phyloP scores from a whole-genome alignment of 805 yeast genomes.

The Ogataea ramenticola region DNA sequence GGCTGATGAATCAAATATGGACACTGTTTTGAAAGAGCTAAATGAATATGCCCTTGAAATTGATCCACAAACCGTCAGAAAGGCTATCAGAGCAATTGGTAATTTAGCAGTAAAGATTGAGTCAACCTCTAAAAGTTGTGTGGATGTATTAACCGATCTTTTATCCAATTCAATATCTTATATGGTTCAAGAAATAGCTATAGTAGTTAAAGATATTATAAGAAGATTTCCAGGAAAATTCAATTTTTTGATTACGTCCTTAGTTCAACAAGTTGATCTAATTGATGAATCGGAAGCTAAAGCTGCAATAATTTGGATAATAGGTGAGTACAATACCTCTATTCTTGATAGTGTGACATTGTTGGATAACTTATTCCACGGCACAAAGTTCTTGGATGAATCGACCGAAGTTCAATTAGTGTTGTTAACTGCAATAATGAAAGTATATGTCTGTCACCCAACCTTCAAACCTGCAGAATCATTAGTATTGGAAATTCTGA shows the following conservation, averaged over 20 bases:
- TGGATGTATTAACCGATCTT: constrained; percentile 51
- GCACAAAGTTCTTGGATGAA: constrained; percentile 48
- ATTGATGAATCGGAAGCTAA: constrained; percentile 76
- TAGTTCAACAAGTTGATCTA: constrained; percentile 38
- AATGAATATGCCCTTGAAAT: constrained; percentile 84
- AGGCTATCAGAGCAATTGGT: constrained; percentile 85
- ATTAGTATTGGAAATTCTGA: constrained; percentile 51
- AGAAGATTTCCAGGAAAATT: constrained; percentile 65
- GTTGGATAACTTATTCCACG: constrained; percentile 33
- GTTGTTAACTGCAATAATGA: constrained; percentile 66
- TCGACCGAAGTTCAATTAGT: constrained; percentile 68
- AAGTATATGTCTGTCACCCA: constrained; percentile 46
- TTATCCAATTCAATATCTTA: constrained; percentile 61
- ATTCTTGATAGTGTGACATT: constrained; percentile 35
- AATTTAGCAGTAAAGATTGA: constrained; percentile 76
- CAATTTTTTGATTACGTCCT: constrained; percentile 33
- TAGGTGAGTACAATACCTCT: constrained; percentile 59
- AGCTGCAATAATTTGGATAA: constrained; percentile 74
- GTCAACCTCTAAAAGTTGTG: constrained; percentile 54
- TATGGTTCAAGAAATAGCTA: constrained; percentile 71
- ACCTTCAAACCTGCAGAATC: constrained; percentile 44
- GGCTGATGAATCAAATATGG: constrained; percentile 58
- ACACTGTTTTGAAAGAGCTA: constrained; percentile 61
- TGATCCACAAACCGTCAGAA: constrained; percentile 79
- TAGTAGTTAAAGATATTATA: constrained; percentile 69